Evolutionary conservation across 768 basidiomycete genomes (phyloP), one percentile per base, ranked within the genome.

Genomic region (Rhodosporidiobolus sp.): DNA sequence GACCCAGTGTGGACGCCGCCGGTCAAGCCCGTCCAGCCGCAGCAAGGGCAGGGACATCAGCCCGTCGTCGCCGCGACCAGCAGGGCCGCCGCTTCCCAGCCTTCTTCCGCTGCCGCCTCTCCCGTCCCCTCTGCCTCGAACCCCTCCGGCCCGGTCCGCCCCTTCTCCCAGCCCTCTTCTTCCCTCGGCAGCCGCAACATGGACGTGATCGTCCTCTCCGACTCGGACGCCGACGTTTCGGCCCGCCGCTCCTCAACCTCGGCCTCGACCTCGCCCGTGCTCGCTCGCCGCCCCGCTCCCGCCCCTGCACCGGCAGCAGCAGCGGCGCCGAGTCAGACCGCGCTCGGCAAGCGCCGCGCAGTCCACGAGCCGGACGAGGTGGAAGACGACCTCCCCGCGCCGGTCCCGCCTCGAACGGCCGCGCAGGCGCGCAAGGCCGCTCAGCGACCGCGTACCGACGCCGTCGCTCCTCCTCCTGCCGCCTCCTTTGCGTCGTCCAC

Each of bases 121-220:
- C 12, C 26, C 52, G 8, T 52, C 8, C 14, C 3, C 35, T 6
- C 24, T 50, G 1, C 62, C 34, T 32, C 50, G 30, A 19, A 34
- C 6, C 2, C n/a, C 52, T 19, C 20, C 26, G 7, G 7, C 45
- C 28, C 52, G 30, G 4, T 28, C 24, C n/a, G 38, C 32, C 30
- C 11, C 53, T 17, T 30, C 53, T 22, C 62, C 16, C 54, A 14
- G 28, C 46, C 28, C 24, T 22, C 28, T 20, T 43, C 45, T 0
- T 7, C 30, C 14, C 2, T 46, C 32, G 28, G 30, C 38, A 28
- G 14, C 59, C 22, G 38, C 34, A 16, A 58, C 55, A 17, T 24
- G 45, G 71, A 69, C 35, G 34, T 61, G 14, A 53, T 73, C 48
- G 49, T 65, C 53, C 63, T 73, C 26, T 65, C 72, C 26, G 67